Percentiles rank a stretch among this genome's conserved stretches.
Conservation (phyloP, 805 yeast species). For the Myxozyma mucilagina region DNA sequence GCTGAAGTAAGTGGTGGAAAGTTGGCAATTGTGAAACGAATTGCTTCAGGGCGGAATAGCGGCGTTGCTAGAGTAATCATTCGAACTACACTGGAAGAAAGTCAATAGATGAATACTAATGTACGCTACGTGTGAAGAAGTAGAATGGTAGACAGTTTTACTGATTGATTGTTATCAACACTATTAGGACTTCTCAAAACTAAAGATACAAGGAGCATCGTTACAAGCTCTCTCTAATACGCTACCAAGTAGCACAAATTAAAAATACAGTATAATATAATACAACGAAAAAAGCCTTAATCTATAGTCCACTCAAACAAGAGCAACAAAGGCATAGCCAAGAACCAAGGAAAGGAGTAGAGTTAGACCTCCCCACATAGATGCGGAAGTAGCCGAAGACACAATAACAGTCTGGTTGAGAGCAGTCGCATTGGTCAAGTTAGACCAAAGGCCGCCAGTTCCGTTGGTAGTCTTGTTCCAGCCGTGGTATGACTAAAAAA, state of each 20-base stretch:
- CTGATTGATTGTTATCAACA: no score
- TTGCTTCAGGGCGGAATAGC: constrained; percentile 19
- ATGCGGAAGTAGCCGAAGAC: not conserved
- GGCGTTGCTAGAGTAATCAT: constrained; percentile 27
- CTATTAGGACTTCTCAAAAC: no score
- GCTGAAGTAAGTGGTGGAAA: constrained; percentile 23
- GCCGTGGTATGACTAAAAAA: not conserved
- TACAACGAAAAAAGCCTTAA: not conserved
- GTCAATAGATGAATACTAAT: not conserved
- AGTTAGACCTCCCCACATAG: not conserved
- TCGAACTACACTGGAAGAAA: not conserved
- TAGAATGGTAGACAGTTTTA: no score
- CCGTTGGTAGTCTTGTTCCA: constrained; percentile 1
- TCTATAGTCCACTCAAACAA: not conserved
- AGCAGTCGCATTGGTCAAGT: constrained; percentile 5
- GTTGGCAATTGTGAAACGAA: constrained; percentile 4
- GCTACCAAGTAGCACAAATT: not conserved
- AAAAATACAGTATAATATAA: not conserved
- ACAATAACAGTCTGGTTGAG: not conserved
- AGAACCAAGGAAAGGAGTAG: not conserved
- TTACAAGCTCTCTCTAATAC: no score
- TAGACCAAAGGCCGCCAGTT: not conserved
- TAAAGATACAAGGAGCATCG: no score
- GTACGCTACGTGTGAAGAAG: no score
- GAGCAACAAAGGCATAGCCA: not conserved